Evolutionary conservation across 257 asterid genomes (phyloP).

Genomic region (Parsonsia alboflavescens): DNA sequence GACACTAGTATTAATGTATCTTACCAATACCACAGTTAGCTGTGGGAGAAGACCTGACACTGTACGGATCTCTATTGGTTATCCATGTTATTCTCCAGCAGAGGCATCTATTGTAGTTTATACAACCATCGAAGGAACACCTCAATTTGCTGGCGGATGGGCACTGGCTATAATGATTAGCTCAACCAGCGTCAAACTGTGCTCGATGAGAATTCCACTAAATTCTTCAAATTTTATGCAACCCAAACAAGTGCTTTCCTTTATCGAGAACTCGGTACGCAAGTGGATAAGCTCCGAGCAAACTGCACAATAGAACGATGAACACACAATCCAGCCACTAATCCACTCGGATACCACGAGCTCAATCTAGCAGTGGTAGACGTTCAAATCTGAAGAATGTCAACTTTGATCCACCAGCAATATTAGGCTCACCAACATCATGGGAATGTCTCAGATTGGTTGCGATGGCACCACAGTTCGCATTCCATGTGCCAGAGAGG

Average conservation of each 20-base stretch:
- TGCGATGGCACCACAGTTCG: neutral
- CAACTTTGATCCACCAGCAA: conserved; percentile 5
- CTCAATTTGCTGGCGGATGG: too few relatives aligned
- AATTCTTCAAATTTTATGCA: neutral
- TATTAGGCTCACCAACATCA: neutral
- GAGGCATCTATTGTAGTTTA: neutral
- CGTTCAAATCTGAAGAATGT: conserved; percentile 1
- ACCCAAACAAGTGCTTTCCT: neutral
- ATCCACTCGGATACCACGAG: conserved; percentile 9
- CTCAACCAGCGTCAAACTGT: neutral
- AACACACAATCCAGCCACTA: neutral
- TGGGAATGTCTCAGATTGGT: neutral
- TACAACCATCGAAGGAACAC: neutral
- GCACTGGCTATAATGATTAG: neutral
- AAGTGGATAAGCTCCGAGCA: neutral
- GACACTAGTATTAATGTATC: neutral
- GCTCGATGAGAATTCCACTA: neutral
- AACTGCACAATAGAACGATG: neutral
- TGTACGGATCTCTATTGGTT: neutral
- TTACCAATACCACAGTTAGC: neutral
- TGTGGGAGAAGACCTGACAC: neutral
- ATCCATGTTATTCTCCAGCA: neutral
- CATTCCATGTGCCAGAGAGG: neutral
- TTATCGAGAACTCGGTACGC: neutral
- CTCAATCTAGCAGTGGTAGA: neutral